These are phyloP conservation scores for Mucor indicus DNA, from an alignment of 371 early-diverging fungal genomes.

Conservation along the genomic window DNA sequence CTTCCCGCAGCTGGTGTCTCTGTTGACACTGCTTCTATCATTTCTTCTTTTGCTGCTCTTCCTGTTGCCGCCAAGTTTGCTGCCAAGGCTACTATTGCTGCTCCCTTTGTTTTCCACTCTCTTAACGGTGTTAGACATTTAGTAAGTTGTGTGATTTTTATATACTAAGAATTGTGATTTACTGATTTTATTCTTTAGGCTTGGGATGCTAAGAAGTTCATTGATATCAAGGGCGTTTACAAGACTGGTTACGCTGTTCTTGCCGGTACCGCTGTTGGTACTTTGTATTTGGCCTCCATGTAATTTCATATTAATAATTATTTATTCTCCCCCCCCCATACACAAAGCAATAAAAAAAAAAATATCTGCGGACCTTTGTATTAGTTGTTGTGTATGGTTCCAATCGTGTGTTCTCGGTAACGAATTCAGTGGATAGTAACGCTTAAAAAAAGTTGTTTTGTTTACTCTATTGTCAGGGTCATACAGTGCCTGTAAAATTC, in stretches of 20 bases:
- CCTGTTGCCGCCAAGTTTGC: slow-evolving; percentile 44
- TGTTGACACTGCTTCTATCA: slow-evolving; percentile 65
- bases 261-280: slow-evolving; percentile 59
- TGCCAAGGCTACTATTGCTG: slow-evolving; percentile 53
- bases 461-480: too few relatives aligned
- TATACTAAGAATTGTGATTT: too few relatives aligned
- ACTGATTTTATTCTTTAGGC: too few relatives aligned
- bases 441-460: too few relatives aligned
- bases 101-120: slow-evolving; percentile 81
- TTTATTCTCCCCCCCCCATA: too few relatives aligned
- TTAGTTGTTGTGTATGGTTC: too few relatives aligned
- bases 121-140: slow-evolving; percentile 90
- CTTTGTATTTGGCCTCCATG: slow-evolving; percentile 56
- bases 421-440: too few relatives aligned
- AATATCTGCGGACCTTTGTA: too few relatives aligned
- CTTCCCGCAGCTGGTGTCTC: slow-evolving; percentile 54
- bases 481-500: too few relatives aligned
- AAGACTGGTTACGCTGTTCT: slow-evolving; percentile 80
- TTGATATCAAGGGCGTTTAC: slow-evolving; percentile 80
- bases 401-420: too few relatives aligned
- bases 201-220: slow-evolving; percentile 77
- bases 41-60: slow-evolving; percentile 41
- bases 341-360: too few relatives aligned
- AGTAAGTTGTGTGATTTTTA: slow-evolving; percentile 49
- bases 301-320: slow-evolving; percentile 23